These are phyloP conservation scores for Blechomonas ayalai DNA, from an alignment of 208 protist genomes.

Conservation along the genomic window DNA sequence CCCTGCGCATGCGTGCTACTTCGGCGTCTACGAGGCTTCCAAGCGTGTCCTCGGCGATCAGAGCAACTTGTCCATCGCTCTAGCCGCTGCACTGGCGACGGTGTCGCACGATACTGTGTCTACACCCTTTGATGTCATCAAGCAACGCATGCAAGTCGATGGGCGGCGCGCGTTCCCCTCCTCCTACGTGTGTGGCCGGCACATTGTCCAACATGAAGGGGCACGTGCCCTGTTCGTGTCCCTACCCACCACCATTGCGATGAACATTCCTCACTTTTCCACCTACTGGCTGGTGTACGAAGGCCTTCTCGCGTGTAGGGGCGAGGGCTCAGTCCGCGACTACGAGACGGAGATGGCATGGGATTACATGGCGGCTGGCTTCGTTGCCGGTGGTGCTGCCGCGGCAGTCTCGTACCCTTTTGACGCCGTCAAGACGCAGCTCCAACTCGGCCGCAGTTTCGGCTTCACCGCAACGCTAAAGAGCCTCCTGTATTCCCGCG, in stretches of 20 bases:
- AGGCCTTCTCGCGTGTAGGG: conserved; percentile 23
- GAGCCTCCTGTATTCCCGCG: conserved; percentile 26
- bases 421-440: conserved; percentile 87
- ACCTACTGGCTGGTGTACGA: conserved; percentile 92
- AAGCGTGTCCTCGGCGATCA: conserved; percentile 65
- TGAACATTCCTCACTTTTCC: conserved; percentile 92
- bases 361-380: conserved; percentile 70
- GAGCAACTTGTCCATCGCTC: conserved; percentile 28
- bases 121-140: conserved; percentile 92
- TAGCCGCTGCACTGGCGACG: conserved; percentile 57
- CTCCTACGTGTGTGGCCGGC: conserved; percentile 37
- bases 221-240: conserved; percentile 70
- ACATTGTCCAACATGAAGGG: conserved; percentile 51
- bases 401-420: conserved; percentile 89
- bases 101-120: conserved; percentile 87
- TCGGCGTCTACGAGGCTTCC: conserved; percentile 85
- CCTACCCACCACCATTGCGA: conserved; percentile 84
- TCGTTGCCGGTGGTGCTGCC: conserved; percentile 72
- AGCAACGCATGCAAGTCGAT: conserved; percentile 93
- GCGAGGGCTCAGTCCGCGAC: conserved; percentile 26
- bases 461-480: conserved; percentile 11
- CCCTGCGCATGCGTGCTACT: conserved; percentile 90
- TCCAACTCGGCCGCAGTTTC: conserved; percentile 61
- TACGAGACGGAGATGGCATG: conserved; percentile 32
- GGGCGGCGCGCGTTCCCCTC: conserved; percentile 28